Percentiles rank a stretch among this genome's conserved stretches.
phyloP scores from a whole-genome alignment of 139 green algal species.

The Chlorella sp. region DNA sequence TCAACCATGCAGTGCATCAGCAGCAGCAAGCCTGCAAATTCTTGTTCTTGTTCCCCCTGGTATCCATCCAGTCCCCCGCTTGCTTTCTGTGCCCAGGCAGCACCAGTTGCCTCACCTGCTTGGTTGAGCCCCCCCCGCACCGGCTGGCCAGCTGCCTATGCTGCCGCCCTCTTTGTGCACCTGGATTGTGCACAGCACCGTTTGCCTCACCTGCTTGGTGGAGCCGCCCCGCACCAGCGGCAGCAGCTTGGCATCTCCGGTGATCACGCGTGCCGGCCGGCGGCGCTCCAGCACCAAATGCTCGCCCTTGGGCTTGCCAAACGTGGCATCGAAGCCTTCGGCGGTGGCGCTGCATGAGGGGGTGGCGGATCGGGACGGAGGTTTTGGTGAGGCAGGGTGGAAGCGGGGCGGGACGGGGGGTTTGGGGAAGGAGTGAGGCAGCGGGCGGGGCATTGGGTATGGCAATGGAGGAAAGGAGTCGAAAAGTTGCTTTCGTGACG shows the following conservation, averaged over 20 bases:
- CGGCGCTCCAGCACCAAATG: conserved; percentile 51
- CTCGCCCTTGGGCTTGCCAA: conserved; percentile 51
- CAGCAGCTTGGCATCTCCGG: conserved; percentile 78
- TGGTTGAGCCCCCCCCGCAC: neutral
- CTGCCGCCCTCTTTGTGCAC: neutral
- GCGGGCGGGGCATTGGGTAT: neutral
- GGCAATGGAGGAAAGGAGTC: neutral
- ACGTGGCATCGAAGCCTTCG: conserved; percentile 76
- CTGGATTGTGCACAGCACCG: neutral
- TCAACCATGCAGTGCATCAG: too few relatives aligned
- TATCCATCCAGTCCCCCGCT: too few relatives aligned
- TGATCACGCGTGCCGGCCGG: conserved; percentile 75
- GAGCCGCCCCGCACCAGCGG: conserved; percentile 53
- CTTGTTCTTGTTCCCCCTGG: too few relatives aligned
- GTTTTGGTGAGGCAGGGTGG: too few relatives aligned
- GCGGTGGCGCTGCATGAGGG: conserved; percentile 33
- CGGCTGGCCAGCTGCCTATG: neutral
- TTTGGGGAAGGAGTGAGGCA: neutral
- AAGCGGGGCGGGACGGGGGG: neutral
- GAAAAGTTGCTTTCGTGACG: too few relatives aligned
- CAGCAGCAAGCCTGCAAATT: too few relatives aligned
- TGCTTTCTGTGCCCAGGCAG: neutral
- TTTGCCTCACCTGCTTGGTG: neutral
- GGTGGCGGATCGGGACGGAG: neutral
- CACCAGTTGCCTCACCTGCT: neutral